A percentile compares a stretch with the other conserved stretches of the same genome.
Conservation (phyloP, 164 flowering plant genomes). For the Umbellularia californica region DNA sequence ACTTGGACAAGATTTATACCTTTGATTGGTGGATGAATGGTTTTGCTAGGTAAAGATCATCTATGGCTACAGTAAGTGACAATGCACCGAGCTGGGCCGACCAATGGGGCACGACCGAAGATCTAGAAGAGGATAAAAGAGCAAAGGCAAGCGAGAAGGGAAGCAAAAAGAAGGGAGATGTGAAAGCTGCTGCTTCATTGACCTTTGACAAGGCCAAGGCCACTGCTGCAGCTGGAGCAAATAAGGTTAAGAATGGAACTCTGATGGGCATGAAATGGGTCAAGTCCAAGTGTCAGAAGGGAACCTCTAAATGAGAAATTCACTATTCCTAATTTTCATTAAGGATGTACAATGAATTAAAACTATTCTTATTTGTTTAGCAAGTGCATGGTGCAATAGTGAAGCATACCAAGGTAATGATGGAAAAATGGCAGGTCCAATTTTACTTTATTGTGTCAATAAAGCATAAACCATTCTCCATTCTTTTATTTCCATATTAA, state of each 20-base stretch:
- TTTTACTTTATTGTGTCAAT: too few relatives aligned
- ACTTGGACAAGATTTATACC: too few relatives aligned
- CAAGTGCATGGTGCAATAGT: too few relatives aligned
- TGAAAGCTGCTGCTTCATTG: conserved; percentile 32
- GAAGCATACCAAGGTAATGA: neutral
- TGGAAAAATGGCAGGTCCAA: neutral
- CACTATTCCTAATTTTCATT: neutral
- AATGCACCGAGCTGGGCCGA: conserved; percentile 82
- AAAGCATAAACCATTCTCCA: too few relatives aligned
- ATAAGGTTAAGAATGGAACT: conserved; percentile 53
- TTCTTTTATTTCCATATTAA: too few relatives aligned
- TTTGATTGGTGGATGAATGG: too few relatives aligned
- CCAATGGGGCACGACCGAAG: conserved; percentile 76
- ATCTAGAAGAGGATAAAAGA: conserved; percentile 20
- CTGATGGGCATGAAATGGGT: conserved; percentile 62
- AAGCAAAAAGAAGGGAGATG: conserved; percentile 22
- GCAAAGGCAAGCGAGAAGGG: neutral
- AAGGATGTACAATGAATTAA: neutral
- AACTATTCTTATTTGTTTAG: neutral
- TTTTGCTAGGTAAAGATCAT: neutral
- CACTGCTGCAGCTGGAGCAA: conserved; percentile 44
- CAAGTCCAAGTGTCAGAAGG: conserved; percentile 49
- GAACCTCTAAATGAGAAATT: conserved; percentile 23
- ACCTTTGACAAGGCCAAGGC: conserved; percentile 52
- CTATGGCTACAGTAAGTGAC: conserved; percentile 23